These are phyloP conservation scores for Penicillium steckii DNA, from an alignment of 495 filamentous ascomycete species.

Conservation along the genomic window DNA sequence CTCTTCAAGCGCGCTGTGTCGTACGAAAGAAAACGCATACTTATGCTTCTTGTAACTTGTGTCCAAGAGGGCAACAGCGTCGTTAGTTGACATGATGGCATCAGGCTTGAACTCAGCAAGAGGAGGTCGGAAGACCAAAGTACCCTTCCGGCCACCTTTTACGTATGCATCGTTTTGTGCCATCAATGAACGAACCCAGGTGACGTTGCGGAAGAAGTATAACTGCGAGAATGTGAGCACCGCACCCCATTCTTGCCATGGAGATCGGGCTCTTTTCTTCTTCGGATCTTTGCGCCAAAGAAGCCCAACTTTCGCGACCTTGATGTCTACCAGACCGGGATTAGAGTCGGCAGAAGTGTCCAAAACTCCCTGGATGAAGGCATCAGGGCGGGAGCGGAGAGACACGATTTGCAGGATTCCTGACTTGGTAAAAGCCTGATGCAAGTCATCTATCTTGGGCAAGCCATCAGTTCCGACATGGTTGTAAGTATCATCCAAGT, in stretches of 20 bases:
- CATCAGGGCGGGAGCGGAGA: constrained; percentile 85
- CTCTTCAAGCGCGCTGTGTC: constrained; percentile 88
- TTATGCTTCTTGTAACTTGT: constrained; percentile 92
- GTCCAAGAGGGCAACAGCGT: constrained; percentile 87
- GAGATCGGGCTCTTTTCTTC: constrained; percentile 90
- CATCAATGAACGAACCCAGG: constrained; percentile 89
- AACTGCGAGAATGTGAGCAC: constrained; percentile 92
- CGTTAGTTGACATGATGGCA: constrained; percentile 84
- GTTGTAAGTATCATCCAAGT: constrained; percentile 86
- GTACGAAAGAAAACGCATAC: constrained; percentile 86
- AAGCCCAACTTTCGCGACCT: constrained; percentile 92
- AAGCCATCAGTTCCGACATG: constrained; percentile 74
- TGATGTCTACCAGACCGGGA: constrained; percentile 94
- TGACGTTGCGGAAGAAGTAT: constrained; percentile 91
- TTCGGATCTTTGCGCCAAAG: constrained; percentile 95
- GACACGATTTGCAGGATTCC: constrained; percentile 94
- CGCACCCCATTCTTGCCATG: constrained; percentile 98
- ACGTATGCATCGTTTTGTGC: constrained; percentile 79
- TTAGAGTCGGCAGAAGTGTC: constrained; percentile 84
- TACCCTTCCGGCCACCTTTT: constrained; percentile 49
- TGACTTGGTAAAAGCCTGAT: constrained; percentile 85
- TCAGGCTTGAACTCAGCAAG: constrained; percentile 91
- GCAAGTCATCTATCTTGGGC: constrained; percentile 73
- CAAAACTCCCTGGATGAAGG: constrained; percentile 85
- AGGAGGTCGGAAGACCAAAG: constrained; percentile 85